These are phyloP conservation scores for Afroboletus lepidellus DNA, from an alignment of 1,284 basidiomycete genomes.

Conservation along the genomic window DNA sequence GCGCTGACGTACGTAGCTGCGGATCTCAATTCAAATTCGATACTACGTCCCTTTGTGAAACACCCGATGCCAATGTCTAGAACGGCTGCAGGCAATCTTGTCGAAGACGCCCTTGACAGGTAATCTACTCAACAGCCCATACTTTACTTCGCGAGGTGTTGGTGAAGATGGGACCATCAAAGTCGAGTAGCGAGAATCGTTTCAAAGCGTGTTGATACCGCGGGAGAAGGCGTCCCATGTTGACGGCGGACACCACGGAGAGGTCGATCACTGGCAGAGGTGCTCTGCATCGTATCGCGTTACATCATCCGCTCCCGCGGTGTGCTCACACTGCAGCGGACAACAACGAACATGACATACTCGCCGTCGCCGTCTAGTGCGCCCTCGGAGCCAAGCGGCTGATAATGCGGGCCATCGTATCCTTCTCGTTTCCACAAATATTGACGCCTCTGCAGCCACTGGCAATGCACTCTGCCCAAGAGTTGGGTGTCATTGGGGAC, in stretches of 20 bases:
- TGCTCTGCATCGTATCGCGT: too few relatives aligned
- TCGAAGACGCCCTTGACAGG: slow-evolving; percentile 64
- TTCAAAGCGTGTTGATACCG: slow-evolving; percentile 43
- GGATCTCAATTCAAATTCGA: slow-evolving; percentile 76
- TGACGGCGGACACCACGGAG: slow-evolving; percentile 48
- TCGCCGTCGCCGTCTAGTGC: too few relatives aligned
- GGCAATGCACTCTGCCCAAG: too few relatives aligned
- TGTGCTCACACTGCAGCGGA: too few relatives aligned
- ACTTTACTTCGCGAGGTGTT: slow-evolving; percentile 73
- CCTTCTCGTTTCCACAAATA: too few relatives aligned
- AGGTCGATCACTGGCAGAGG: slow-evolving; percentile 34
- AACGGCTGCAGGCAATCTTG: slow-evolving; percentile 53
- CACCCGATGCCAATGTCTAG: slow-evolving; percentile 83
- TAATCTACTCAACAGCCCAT: slow-evolving; percentile 80
- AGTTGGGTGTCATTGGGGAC: too few relatives aligned
- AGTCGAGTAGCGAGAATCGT: slow-evolving; percentile 61
- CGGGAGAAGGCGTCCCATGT: slow-evolving; percentile 52
- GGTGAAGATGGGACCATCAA: slow-evolving; percentile 77
- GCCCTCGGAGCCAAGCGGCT: too few relatives aligned
- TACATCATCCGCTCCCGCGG: too few relatives aligned
- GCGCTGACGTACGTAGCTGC: slow-evolving; percentile 65
- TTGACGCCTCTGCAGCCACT: too few relatives aligned
- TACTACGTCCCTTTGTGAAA: slow-evolving; percentile 79
- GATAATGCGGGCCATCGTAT: too few relatives aligned
- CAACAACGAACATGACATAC: too few relatives aligned